A percentile compares a stretch with the other conserved stretches of the same genome.
These are phyloP conservation scores for Gastrolobium villosum DNA, from an alignment of 306 rosid species.

Conservation along the genomic window DNA sequence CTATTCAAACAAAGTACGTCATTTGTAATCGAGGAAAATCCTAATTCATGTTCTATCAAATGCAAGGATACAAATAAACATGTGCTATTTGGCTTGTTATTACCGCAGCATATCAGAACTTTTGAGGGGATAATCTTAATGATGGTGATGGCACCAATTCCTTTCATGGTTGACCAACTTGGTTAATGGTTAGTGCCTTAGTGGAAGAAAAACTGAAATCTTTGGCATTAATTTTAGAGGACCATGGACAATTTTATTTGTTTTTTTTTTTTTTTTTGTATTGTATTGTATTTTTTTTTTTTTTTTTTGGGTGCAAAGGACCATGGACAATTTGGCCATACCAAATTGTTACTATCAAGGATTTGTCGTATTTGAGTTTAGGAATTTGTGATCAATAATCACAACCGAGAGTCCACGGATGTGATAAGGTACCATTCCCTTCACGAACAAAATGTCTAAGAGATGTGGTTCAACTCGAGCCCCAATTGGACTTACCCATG, in stretches of 20 bases:
- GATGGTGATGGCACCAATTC: conserved; percentile 19
- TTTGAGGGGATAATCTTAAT: not conserved
- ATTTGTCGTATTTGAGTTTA: conserved; percentile 7
- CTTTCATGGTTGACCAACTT: not conserved
- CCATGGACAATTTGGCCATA: not conserved
- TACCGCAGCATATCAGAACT: conserved; percentile 19
- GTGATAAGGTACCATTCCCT: not conserved
- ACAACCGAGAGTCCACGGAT: not conserved
- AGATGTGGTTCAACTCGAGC: not conserved
- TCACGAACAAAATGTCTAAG: not conserved
- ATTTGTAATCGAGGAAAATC: not conserved
- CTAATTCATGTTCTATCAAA: not conserved
- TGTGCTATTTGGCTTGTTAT: conserved; percentile 7
- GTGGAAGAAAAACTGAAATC: conserved; percentile 19
- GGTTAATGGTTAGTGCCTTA: not conserved
- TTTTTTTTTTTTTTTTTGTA: too few relatives aligned
- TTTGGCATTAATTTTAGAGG: conserved; percentile 13
- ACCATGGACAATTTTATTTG: not conserved
- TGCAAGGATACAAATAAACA: conserved; percentile 2
- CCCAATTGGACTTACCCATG: not conserved
- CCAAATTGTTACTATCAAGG: conserved; percentile 11
- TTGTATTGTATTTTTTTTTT: too few relatives aligned
- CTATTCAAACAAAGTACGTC: too few relatives aligned
- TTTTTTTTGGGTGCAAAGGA: too few relatives aligned
- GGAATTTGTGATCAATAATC: not conserved